phyloP scores from a whole-genome alignment of 2,329 filamentous ascomycete species.

The Hymenoscyphus salicellus region DNA sequence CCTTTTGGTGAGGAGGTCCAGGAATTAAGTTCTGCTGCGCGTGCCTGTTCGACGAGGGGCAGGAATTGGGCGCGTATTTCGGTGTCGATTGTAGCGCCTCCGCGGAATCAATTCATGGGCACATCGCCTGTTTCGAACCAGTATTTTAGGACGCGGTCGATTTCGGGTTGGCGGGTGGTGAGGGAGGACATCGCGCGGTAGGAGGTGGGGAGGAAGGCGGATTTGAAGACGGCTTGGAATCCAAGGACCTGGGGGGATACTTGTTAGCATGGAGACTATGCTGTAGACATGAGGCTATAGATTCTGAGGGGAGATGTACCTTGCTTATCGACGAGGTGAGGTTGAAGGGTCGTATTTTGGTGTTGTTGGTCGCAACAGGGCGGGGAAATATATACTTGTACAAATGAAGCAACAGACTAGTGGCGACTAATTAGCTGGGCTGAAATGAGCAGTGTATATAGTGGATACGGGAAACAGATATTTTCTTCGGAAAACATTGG shows the following conservation, averaged over 20 bases:
- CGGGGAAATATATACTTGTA: neutral
- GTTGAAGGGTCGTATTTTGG: neutral
- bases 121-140: slow-evolving; percentile 20
- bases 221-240: slow-evolving; percentile 20
- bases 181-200: slow-evolving; percentile 22
- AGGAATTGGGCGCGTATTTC: slow-evolving; percentile 23
- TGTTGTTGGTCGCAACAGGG: neutral
- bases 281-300: neutral
- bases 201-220: slow-evolving; percentile 9
- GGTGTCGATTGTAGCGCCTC: slow-evolving; percentile 15
- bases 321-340: neutral
- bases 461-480: neutral
- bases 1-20: slow-evolving; percentile 27
- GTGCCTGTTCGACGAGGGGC: slow-evolving; percentile 16
- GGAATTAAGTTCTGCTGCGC: slow-evolving; percentile 16
- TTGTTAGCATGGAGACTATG: neutral
- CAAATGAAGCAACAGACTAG: neutral
- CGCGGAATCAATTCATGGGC: slow-evolving; percentile 21
- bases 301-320: neutral
- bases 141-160: slow-evolving; percentile 20
- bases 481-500: no score
- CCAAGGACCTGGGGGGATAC: slow-evolving; percentile 13
- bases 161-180: slow-evolving; percentile 15
- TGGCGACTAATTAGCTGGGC: neutral
- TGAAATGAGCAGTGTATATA: neutral